These are phyloP conservation scores for Zychaea mexicana DNA, from an alignment of 371 early-diverging fungal genomes.

Conservation along the genomic window DNA sequence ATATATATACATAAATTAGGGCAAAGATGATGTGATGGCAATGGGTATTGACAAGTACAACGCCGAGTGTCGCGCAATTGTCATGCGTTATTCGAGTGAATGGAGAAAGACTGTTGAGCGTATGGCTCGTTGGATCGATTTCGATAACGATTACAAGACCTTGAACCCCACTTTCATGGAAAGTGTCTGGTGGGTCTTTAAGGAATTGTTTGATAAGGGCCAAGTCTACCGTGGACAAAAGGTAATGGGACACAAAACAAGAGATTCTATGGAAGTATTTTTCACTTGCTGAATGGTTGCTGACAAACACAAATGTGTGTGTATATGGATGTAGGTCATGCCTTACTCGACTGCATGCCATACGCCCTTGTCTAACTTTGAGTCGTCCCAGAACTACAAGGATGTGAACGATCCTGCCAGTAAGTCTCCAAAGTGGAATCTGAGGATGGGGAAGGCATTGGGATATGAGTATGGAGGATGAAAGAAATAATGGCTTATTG, in stretches of 20 bases:
- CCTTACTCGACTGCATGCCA: slow-evolving; percentile 98
- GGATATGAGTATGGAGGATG: background rate
- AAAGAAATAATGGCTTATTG: background rate
- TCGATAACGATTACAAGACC: slow-evolving; percentile 99
- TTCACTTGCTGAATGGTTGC: background rate
- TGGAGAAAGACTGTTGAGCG: slow-evolving; percentile 98
- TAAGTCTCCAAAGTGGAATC: slow-evolving; percentile 33
- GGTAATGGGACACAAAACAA: slow-evolving; percentile 18
- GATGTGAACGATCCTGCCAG: slow-evolving; percentile 97
- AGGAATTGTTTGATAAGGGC: slow-evolving; percentile 95
- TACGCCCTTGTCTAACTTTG: slow-evolving; percentile 99
- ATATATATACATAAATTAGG: slow-evolving; percentile 20
- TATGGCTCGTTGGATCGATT: slow-evolving; percentile 99
- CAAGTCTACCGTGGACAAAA: slow-evolving; percentile 98
- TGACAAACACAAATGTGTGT: slow-evolving; percentile 9
- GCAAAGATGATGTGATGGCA: slow-evolving; percentile 89
- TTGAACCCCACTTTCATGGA: slow-evolving; percentile 97
- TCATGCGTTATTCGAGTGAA: slow-evolving; percentile 97
- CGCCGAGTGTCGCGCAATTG: slow-evolving; percentile 97
- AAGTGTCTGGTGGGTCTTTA: slow-evolving; percentile 99
- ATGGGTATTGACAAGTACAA: slow-evolving; percentile 99
- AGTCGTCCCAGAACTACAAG: slow-evolving; percentile 99
- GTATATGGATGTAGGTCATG: slow-evolving; percentile 75
- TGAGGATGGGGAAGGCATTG: too few species aligned
- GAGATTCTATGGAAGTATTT: slow-evolving; percentile 1